Evolutionary conservation across 306 rosid genomes (phyloP), one percentile per base, ranked within the genome.

Genomic region (Trichosanthes cucumerina): DNA sequence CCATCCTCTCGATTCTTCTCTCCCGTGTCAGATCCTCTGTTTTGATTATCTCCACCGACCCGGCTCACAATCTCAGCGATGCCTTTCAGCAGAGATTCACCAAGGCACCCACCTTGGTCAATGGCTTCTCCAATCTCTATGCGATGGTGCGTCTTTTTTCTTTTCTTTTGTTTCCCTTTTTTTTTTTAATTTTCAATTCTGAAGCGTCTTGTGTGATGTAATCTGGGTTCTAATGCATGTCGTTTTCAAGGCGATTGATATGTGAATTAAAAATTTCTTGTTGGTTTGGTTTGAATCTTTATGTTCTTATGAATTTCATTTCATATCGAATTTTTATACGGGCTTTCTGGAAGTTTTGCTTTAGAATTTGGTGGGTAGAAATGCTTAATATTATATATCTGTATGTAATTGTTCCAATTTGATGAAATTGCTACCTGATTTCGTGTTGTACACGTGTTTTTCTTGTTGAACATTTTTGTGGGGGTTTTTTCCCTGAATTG

Each of bases 41-140:
- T 44, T 88, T 95, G 82, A 92, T 95, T 50, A 95, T 95, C 81
- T 95, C 98, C 81, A 95, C 98, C 80, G 98, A 95, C 84, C 98
- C 98, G 13, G 98, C 98, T 78, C 98, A 95, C 85, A 95, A 95
- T 78, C 98, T 95, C 69, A 95, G 98, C 89, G 98, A 95, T 74
- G 98, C 98, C 36, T 95, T 95, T 76, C 98, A 92, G 83, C 98
- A 95, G 78, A 87, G 96, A 7, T 92, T 95, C 87, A 92, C 98
- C 38, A 92, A 89, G 88, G 38, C 87, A 49, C 98, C 98, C 33
- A 91, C 97, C 81, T 72, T 95, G 86, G 98, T 95, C 75, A 89
- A 92, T 73, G 97, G 98, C 5, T 95, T 95, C 86, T 47, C 88
- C 83, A 95, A 96, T 87, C 98, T 96, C 57, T 92, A 86, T 77